phyloP scores from a whole-genome alignment of 331 rosid genomes.

The Dryas integrifolia region DNA sequence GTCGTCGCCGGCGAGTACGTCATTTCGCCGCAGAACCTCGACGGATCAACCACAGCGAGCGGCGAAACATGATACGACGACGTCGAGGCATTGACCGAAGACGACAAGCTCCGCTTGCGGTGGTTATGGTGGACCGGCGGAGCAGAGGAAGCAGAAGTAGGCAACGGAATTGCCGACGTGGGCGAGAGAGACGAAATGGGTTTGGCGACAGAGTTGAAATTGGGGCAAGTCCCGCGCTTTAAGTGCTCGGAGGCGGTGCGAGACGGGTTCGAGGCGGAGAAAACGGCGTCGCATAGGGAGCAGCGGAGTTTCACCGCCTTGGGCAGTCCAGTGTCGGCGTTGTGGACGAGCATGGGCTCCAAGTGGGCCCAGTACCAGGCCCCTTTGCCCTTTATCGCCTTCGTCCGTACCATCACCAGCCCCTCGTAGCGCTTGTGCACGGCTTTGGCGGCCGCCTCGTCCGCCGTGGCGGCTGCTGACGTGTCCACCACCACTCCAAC shows the following conservation, averaged over 20 bases:
- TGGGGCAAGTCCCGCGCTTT: slow-evolving; percentile 93
- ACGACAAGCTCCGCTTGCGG: slow-evolving; percentile 45
- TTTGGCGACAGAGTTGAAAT: slow-evolving; percentile 58
- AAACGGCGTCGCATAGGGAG: slow-evolving; percentile 72
- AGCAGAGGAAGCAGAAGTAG: slow-evolving; percentile 30
- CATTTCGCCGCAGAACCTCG: slow-evolving; percentile 46
- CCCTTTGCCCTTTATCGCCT: slow-evolving; percentile 89
- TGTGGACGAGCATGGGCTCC: slow-evolving; percentile 64
- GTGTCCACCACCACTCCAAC: slow-evolving; percentile 19
- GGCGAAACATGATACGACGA: slow-evolving; percentile 49
- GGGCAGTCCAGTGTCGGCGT: slow-evolving; percentile 70
- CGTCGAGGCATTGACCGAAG: slow-evolving; percentile 32
- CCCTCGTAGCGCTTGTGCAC: slow-evolving; percentile 78
- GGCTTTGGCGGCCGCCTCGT: slow-evolving; percentile 63
- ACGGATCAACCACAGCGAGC: slow-evolving; percentile 48
- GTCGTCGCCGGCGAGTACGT: slow-evolving; percentile 38
- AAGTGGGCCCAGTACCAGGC: slow-evolving; percentile 96
- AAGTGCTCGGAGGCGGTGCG: slow-evolving; percentile 91
- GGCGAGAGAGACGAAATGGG: slow-evolving; percentile 73
- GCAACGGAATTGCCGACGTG: slow-evolving; percentile 29
- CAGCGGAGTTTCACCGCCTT: slow-evolving; percentile 88
- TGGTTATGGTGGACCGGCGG: slow-evolving; percentile 30
- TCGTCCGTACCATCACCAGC: slow-evolving; percentile 64
- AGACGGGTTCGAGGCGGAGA: slow-evolving; percentile 90
- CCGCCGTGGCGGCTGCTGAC: slow-evolving; percentile 26